A percentile compares a stretch with the other conserved stretches of the same genome.
Evolutionary conservation across 2,329 filamentous ascomycete genomes (phyloP).

Genomic region (Waltergamsia citrina): DNA sequence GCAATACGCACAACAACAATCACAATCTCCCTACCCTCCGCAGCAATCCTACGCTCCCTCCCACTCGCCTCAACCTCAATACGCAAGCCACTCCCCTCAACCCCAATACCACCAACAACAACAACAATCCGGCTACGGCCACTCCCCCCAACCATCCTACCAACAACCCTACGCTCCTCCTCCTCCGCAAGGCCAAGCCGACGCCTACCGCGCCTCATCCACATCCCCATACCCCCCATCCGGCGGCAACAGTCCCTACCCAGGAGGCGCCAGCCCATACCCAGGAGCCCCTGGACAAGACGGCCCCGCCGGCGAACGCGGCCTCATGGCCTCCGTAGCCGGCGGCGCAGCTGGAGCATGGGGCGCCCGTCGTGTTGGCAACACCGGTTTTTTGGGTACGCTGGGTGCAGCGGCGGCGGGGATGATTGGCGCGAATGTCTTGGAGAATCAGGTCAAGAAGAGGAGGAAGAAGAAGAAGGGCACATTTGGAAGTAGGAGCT

Average conservation of each 20-base stretch:
- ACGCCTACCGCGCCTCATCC: too few relatives aligned
- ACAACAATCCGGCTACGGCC: conserved; percentile 6
- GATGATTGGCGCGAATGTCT: conserved; percentile 43
- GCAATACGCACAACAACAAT: conserved; percentile 11
- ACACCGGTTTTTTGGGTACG: conserved; percentile 36
- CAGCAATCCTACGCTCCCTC: conserved; percentile 8
- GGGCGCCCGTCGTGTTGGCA: conserved; percentile 42
- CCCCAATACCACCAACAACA: conserved; percentile 6
- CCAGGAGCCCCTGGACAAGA: conserved; percentile 11
- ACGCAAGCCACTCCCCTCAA: conserved; percentile 3
- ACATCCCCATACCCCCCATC: background rate
- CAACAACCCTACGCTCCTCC: conserved; percentile 5
- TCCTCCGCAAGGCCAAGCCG: conserved; percentile 3
- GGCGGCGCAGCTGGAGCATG: conserved; percentile 45
- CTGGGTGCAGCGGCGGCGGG: conserved; percentile 40
- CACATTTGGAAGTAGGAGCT: conserved; percentile 1
- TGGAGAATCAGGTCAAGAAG: conserved; percentile 32
- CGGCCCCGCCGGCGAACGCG: conserved; percentile 36
- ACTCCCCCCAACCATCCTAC: conserved; percentile 3
- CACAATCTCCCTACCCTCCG: conserved; percentile 6
- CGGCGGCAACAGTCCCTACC: conserved; percentile 5
- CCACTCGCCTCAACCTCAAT: background rate
- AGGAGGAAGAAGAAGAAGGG: conserved; percentile 19
- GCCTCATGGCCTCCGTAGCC: conserved; percentile 42
- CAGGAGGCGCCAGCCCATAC: conserved; percentile 9